Evolutionary conservation across 305 asterid species (phyloP).

Genomic region (Solanum hybrid): DNA sequence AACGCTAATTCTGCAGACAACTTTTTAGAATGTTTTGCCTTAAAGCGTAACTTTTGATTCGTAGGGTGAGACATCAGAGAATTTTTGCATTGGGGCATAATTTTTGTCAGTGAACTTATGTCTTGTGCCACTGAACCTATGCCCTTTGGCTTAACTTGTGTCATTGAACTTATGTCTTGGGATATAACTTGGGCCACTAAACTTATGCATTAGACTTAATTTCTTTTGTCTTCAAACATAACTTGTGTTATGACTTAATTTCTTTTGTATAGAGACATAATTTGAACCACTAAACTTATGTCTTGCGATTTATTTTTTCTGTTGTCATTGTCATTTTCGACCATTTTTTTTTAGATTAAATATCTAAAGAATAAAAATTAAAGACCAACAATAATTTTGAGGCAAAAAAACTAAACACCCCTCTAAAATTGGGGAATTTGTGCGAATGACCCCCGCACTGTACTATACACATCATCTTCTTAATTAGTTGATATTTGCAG

Average conservation of each 20-base stretch:
- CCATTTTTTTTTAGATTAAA: no score
- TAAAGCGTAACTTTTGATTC: background rate
- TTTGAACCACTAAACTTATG: background rate
- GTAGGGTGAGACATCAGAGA: background rate
- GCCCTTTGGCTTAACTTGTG: background rate
- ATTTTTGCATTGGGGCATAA: no score
- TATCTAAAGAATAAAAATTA: no score
- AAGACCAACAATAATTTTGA: no score
- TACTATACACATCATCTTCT: no score
- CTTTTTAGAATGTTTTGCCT: background rate
- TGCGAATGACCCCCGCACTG: no score
- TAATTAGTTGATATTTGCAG: no score
- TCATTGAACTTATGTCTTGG: background rate
- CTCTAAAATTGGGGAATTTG: no score
- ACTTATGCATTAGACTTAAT: no score
- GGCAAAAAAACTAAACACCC: no score
- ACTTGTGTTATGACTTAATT: background rate
- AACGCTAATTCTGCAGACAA: background rate
- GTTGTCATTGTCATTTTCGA: no score
- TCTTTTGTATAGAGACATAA: fast-evolving
- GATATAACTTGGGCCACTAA: background rate
- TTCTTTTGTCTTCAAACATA: background rate
- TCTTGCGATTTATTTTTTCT: no score
- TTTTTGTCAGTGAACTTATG: background rate
- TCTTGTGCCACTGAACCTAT: background rate